Percentiles rank a stretch among this genome's conserved stretches.
Evolutionary conservation across 169 alveolate genomes (phyloP).

Genomic region (Plasmodium vivax): DNA sequence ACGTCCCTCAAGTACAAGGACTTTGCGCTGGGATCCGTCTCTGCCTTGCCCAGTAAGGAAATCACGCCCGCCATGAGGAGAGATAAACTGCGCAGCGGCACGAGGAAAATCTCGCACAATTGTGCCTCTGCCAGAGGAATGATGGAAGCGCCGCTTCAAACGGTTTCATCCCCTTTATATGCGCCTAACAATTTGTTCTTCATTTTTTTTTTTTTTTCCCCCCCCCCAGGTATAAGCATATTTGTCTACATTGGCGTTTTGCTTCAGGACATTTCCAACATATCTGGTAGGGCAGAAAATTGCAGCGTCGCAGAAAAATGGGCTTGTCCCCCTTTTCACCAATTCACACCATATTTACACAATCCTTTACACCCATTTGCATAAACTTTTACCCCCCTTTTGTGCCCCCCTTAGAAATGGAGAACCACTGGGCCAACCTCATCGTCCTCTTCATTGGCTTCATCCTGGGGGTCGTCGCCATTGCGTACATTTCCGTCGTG

Average conservation of each 20-base stretch:
- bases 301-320: background rate
- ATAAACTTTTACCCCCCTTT: background rate
- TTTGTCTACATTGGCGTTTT: slow-evolving; percentile 74
- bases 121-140: background rate
- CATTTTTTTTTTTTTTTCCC: background rate
- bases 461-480: slow-evolving; percentile 59
- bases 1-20: slow-evolving; percentile 56
- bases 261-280: slow-evolving; percentile 68
- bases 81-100: background rate
- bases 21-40: slow-evolving; percentile 68
- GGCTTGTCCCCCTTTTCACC: background rate
- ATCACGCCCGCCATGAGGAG: background rate
- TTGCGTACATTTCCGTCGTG: slow-evolving; percentile 65
- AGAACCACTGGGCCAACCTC: slow-evolving; percentile 53
- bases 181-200: background rate
- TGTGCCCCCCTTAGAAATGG: slow-evolving; percentile 22
- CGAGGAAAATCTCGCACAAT: background rate
- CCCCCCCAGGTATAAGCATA: slow-evolving; percentile 30
- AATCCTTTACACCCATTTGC: background rate
- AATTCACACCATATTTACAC: background rate
- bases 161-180: background rate
- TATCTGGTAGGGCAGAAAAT: slow-evolving; percentile 19
- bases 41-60: slow-evolving; percentile 72
- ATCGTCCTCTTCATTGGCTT: slow-evolving; percentile 54
- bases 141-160: background rate